phyloP scores from a whole-genome alignment of 2,329 filamentous ascomycete genomes.

The Orbilia brochopaga region DNA sequence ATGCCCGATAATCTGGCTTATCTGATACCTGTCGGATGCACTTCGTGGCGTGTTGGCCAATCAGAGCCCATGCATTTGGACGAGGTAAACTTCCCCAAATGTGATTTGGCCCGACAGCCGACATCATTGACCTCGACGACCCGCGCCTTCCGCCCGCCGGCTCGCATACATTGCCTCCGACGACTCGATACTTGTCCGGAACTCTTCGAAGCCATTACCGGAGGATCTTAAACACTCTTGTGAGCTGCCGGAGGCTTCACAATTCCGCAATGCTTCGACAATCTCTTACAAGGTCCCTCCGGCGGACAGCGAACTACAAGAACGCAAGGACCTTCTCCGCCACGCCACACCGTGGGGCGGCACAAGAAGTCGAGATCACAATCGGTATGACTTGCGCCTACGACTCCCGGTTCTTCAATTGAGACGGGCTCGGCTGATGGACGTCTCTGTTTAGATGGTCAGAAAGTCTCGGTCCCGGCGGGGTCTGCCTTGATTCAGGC shows the following conservation, averaged over 20 bases:
- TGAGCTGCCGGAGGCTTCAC: conserved; percentile 39
- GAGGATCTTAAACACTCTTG: conserved; percentile 26
- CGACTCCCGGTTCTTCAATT: not conserved
- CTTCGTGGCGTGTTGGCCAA: conserved; percentile 47
- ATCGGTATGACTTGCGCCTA: conserved; percentile 13
- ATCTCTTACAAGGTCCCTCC: conserved; percentile 33
- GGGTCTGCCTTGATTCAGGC: conserved; percentile 97
- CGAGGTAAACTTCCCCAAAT: conserved; percentile 33
- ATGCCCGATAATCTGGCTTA: too few species aligned
- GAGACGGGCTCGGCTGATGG: conserved; percentile 11
- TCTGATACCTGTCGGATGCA: conserved; percentile 6
- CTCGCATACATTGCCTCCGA: conserved; percentile 24
- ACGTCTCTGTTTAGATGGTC: conserved; percentile 29
- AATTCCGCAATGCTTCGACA: conserved; percentile 49
- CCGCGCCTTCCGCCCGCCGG: conserved; percentile 29
- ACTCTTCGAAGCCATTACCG: conserved; percentile 21
- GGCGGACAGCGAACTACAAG: conserved; percentile 40
- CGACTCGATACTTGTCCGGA: conserved; percentile 11
- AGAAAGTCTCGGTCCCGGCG: conserved; percentile 61
- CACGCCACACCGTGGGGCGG: conserved; percentile 40
- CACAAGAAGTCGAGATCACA: conserved; percentile 47
- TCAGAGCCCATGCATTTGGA: conserved; percentile 43
- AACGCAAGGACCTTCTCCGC: conserved; percentile 43
- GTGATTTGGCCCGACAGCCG: conserved; percentile 37
- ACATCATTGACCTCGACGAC: conserved; percentile 37